Conservation (phyloP, 352 stramenopile genomes). For the Globisporangium ultimum region DNA sequence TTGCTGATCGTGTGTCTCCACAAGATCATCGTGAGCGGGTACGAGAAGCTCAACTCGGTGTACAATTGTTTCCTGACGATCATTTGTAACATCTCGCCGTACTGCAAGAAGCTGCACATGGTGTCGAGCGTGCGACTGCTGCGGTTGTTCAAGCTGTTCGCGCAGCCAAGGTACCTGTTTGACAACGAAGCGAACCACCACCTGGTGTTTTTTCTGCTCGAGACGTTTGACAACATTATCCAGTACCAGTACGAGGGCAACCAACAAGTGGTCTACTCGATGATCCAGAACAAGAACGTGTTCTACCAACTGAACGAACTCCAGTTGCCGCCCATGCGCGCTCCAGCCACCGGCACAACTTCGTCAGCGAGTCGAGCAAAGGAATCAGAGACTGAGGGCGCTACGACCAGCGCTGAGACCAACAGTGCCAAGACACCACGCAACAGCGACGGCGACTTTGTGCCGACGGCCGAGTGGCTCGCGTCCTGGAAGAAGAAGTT, state of each 20-base stretch:
- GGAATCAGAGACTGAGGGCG: constrained; percentile 10
- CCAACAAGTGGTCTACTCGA: constrained; percentile 97
- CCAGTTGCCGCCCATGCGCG: constrained; percentile 83
- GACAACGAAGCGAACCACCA: constrained; percentile 94
- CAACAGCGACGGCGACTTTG: constrained; percentile 59
- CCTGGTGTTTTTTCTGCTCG: constrained; percentile 95
- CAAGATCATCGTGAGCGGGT: constrained; percentile 98
- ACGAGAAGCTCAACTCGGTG: constrained; percentile 94
- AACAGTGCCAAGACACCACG: constrained; percentile 23
- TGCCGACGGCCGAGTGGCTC: constrained; percentile 94
- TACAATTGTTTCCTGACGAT: constrained; percentile 99
- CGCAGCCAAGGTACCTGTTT: constrained; percentile 92
- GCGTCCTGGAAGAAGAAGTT: constrained; percentile 93
- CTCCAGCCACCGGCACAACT: constrained; percentile 3
- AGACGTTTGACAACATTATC: constrained; percentile 99
- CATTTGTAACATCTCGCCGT: constrained; percentile 98
- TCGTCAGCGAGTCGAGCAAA: constrained; percentile 1
- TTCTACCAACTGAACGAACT: constrained; percentile 91
- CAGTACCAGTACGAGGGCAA: constrained; percentile 98
- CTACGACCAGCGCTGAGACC: constrained; percentile 16
- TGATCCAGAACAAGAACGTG: constrained; percentile 96
- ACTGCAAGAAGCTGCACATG: constrained; percentile 96
- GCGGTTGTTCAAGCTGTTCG: constrained; percentile 97
- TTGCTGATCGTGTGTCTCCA: constrained; percentile 96
- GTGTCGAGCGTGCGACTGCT: constrained; percentile 94